phyloP scores from a whole-genome alignment of 208 protist species.

The Phytomonas francai region DNA sequence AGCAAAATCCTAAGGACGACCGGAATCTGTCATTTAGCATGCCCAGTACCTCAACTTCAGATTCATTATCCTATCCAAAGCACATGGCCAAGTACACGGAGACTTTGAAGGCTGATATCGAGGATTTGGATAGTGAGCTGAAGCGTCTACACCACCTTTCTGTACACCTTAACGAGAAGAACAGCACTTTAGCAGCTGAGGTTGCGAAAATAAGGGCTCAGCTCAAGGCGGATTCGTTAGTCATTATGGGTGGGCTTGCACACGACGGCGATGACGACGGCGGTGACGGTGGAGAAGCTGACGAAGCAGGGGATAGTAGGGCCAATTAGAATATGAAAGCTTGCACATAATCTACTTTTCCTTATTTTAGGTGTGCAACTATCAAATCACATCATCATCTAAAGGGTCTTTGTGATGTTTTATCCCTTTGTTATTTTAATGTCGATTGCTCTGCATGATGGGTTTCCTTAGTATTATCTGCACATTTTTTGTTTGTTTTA shows the following conservation, averaged over 20 bases:
- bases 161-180: constrained; percentile 39
- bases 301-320: constrained; percentile 1
- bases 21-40: no score
- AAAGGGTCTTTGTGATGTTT: not conserved
- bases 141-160: constrained; percentile 32
- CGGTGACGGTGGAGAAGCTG: constrained; percentile 4
- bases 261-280: not conserved
- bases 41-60: no score
- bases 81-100: no score
- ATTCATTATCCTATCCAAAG: no score
- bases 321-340: no score
- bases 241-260: constrained; percentile 45
- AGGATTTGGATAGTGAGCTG: constrained; percentile 46
- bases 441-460: not conserved
- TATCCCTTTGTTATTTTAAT: constrained; percentile 4
- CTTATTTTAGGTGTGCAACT: constrained; percentile 7
- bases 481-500: no score
- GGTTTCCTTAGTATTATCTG: no score
- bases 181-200: constrained; percentile 38
- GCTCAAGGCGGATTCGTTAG: constrained; percentile 38
- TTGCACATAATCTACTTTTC: no score
- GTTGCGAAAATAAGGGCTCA: constrained; percentile 46
- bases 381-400: constrained; percentile 1
- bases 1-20: no score
- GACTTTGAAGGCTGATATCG: constrained; percentile 35